Conservation (phyloP, 495 filamentous ascomycete genomes). For the Lasiosphaeria ovina region DNA sequence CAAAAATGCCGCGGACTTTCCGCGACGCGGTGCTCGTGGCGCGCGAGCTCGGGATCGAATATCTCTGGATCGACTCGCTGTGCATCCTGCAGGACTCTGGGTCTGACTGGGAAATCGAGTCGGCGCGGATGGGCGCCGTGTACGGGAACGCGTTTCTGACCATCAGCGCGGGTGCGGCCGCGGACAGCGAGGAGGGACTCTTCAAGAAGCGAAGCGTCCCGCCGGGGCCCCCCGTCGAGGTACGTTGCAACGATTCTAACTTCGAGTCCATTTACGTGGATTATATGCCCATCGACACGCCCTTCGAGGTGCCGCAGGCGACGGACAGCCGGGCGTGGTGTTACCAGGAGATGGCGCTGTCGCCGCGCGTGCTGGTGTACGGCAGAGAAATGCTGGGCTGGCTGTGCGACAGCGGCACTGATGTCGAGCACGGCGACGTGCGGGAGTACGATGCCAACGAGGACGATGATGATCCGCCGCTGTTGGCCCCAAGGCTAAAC, state of each 20-base stretch:
- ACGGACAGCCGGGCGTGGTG: neutral
- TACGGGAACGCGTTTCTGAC: slow-evolving; percentile 30
- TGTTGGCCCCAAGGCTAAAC: neutral
- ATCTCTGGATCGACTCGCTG: slow-evolving; percentile 42
- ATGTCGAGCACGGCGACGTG: neutral
- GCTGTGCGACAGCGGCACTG: neutral
- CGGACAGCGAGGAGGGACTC: slow-evolving; percentile 9
- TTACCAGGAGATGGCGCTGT: no score
- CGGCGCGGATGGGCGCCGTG: slow-evolving; percentile 31
- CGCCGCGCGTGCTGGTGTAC: neutral
- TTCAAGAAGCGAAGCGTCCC: neutral
- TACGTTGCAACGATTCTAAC: neutral
- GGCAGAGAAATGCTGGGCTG: neutral
- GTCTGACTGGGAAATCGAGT: slow-evolving; percentile 28
- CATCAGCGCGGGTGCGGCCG: slow-evolving; percentile 20
- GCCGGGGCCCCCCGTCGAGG: neutral
- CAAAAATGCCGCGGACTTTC: slow-evolving; percentile 24
- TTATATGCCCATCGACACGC: neutral
- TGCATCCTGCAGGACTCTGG: no score
- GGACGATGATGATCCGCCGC: neutral
- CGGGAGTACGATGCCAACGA: neutral
- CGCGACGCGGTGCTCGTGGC: slow-evolving; percentile 34
- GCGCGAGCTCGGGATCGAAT: slow-evolving; percentile 28
- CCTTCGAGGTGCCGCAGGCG: neutral
- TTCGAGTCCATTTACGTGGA: neutral